Conservation (phyloP, 192 early-diverging fungal genomes). For the Chytriomyces hyalinus region DNA sequence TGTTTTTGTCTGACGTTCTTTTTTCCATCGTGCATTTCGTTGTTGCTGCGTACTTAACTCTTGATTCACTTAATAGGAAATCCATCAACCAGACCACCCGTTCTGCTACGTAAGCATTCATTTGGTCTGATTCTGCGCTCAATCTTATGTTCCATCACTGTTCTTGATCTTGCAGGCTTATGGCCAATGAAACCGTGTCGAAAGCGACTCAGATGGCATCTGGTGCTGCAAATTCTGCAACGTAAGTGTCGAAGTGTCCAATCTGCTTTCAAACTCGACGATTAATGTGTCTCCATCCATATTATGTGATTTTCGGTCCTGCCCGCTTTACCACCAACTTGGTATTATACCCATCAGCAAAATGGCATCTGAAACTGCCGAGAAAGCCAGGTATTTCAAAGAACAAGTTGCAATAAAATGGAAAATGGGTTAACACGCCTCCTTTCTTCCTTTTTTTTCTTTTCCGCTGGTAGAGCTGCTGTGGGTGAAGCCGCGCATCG, state of each 20-base stretch:
- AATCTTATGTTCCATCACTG: neutral
- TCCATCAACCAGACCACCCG: neutral
- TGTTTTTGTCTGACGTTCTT: no score
- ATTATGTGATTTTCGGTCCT: neutral
- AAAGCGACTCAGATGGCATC: slow-evolving; percentile 14
- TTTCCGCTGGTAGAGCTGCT: neutral
- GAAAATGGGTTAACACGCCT: neutral
- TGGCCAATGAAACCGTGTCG: neutral
- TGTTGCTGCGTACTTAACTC: no score
- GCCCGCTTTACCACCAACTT: neutral
- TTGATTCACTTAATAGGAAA: neutral
- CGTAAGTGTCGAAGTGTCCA: neutral
- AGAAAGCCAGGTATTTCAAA: neutral
- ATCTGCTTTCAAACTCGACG: no score
- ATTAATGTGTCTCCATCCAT: neutral
- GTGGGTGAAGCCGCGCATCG: neutral
- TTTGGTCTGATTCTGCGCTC: neutral
- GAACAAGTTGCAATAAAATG: no score
- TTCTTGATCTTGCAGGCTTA: neutral
- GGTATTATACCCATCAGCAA: slow-evolving; percentile 6
- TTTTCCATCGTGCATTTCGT: no score
- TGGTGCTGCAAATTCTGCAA: neutral
- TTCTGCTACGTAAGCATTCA: slow-evolving; percentile 1
- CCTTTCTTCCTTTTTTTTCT: neutral
- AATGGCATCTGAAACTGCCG: neutral